Evolutionary conservation across 176 grass and related monocot species (phyloP), one percentile per base, ranked within the genome.

Genomic region (Aechmea fasciata): DNA sequence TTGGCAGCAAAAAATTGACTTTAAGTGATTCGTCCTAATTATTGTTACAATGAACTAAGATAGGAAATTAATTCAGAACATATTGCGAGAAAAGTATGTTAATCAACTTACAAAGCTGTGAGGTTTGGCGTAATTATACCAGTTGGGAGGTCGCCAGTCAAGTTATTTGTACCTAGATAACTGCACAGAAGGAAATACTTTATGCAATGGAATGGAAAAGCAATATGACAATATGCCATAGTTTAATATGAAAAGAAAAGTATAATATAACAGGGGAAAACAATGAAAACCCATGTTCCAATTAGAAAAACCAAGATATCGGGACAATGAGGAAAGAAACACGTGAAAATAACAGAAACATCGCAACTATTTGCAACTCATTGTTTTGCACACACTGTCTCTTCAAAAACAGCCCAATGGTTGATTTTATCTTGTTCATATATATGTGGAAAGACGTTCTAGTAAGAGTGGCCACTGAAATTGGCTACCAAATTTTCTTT

Each of bases 151-250:
- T 1, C 49, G 74, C 65, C 85, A 19, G 11, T 75, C 52, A 88
- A 75, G 15, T 51, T 75, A 57, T 88, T 88, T 28, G 71, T 68
- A 71, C 86, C 81, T 54, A 69, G 33, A 84, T 72, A 88, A 18
- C 86, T 88, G 73, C 64, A 62, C 55, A 19, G 65, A 78, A 47
- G 10, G 47, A 70, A 63, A 26, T 71, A 73, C 51, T 67, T 66
- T 47, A 70, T 47, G 10, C 66, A 26, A 71, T 11, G 41, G 2
- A 63, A 65, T 54, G 54, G 11, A 67, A 33, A 15, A 77, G 81
- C 78, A 85, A 78, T 1, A 11, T 55, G 52, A 3, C 13, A 55
- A 5, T 14, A 14, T n/a, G 15, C 13, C 13, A 4, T 14, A 14
- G 7, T 55, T 12, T 6, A n/a, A 13, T 55, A 55, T 55, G 15